Evolutionary conservation across 495 filamentous ascomycete genomes (phyloP).

Genomic region (Talaromyces proteolyticus): DNA sequence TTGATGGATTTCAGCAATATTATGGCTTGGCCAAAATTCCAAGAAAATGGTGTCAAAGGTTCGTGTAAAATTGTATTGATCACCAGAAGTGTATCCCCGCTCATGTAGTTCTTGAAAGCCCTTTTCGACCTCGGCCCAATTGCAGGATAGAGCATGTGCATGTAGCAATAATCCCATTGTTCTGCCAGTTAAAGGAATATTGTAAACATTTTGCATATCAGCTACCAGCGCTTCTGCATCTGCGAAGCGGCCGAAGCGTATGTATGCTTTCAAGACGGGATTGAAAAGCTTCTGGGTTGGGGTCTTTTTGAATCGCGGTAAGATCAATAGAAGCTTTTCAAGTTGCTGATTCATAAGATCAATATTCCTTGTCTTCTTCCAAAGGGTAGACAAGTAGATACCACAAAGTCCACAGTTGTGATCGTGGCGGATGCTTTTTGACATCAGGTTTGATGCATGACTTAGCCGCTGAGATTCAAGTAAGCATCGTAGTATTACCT

Average conservation of each 20-base stretch:
- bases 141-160: constrained; percentile 27
- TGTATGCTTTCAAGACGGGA: constrained; percentile 32
- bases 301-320: constrained; percentile 18
- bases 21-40: constrained; percentile 35
- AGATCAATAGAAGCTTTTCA: constrained; percentile 18
- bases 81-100: constrained; percentile 22
- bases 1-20: constrained; percentile 22
- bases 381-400: constrained; percentile 33
- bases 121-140: constrained; percentile 35
- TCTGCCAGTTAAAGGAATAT: constrained; percentile 26
- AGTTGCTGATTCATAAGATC: constrained; percentile 31
- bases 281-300: constrained; percentile 38
- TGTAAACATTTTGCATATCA: constrained; percentile 26
- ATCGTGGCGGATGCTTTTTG: constrained; percentile 23
- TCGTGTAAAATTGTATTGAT: constrained; percentile 20
- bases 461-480: constrained; percentile 34
- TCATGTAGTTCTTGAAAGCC: constrained; percentile 33
- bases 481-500: constrained; percentile 33
- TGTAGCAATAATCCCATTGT: constrained; percentile 33
- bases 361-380: constrained; percentile 36
- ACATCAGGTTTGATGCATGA: constrained; percentile 29
- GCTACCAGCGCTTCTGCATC: constrained; percentile 30
- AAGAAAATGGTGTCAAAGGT: constrained; percentile 39
- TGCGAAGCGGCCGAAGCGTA: constrained; percentile 28
- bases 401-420: constrained; percentile 30